These are phyloP conservation scores for Fusarium redolens DNA, from an alignment of 2,329 filamentous ascomycete genomes.

Conservation along the genomic window DNA sequence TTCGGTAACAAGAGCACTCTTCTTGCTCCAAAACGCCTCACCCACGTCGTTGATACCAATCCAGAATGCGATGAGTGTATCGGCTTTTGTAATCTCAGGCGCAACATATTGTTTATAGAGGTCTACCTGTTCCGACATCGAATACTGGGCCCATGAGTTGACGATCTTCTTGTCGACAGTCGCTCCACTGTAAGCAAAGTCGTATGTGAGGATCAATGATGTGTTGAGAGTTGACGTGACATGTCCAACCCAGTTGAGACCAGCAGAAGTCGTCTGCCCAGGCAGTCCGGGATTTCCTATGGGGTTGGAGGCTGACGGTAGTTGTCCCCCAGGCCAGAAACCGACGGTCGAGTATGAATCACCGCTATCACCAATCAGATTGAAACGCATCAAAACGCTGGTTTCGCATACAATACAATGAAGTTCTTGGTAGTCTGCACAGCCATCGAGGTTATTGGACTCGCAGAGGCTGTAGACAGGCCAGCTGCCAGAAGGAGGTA, in stretches of 20 bases:
- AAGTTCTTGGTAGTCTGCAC: slow-evolving; percentile 10
- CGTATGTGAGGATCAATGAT: slow-evolving; percentile 30
- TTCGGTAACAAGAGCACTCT: slow-evolving; percentile 18
- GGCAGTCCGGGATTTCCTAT: slow-evolving; percentile 32
- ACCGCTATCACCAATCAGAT: neutral
- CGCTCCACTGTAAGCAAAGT: slow-evolving; percentile 37
- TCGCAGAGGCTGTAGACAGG: neutral
- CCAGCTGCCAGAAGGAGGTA: neutral
- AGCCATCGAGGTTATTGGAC: neutral
- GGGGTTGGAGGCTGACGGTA: slow-evolving; percentile 18
- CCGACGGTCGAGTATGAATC: slow-evolving; percentile 38
- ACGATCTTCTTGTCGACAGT: slow-evolving; percentile 38
- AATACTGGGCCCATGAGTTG: slow-evolving; percentile 31
- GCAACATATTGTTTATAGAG: slow-evolving; percentile 34
- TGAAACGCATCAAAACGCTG: too few relatives aligned
- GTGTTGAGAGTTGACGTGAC: slow-evolving; percentile 28
- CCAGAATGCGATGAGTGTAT: slow-evolving; percentile 32
- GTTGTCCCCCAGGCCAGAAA: slow-evolving; percentile 29
- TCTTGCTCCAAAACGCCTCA: slow-evolving; percentile 33
- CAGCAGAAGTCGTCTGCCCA: slow-evolving; percentile 34
- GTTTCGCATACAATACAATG: slow-evolving; percentile 10
- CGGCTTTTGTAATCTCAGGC: neutral
- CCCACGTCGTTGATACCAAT: slow-evolving; percentile 40
- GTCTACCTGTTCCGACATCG: slow-evolving; percentile 31
- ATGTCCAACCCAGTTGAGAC: slow-evolving; percentile 39